A percentile compares a stretch with the other conserved stretches of the same genome.
Evolutionary conservation across 352 stramenopile species (phyloP).

Genomic region (Globisporangium abappressorium): DNA sequence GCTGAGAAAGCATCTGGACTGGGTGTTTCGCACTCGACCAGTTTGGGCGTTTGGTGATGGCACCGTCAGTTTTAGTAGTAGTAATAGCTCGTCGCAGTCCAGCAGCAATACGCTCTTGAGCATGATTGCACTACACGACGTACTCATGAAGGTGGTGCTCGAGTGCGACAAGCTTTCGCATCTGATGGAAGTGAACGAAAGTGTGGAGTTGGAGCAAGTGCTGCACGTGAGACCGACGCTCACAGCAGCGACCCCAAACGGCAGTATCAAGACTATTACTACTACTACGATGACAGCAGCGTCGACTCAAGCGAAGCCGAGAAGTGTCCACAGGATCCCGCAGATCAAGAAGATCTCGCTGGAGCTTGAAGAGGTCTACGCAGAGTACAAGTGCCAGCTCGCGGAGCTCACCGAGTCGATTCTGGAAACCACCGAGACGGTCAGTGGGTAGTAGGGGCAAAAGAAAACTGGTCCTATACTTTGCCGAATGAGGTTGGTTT

Average conservation of each 20-base stretch:
- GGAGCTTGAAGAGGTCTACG: conserved; percentile 43
- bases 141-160: conserved; percentile 31
- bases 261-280: neutral
- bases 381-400: conserved; percentile 50
- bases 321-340: conserved; percentile 22
- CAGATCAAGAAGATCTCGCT: conserved; percentile 55
- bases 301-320: neutral
- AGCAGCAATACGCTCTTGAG: conserved; percentile 7
- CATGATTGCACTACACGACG: conserved; percentile 49
- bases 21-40: conserved; percentile 33
- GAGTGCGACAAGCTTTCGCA: conserved; percentile 30
- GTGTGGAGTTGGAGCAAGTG: conserved; percentile 28
- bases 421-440: conserved; percentile 42
- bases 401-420: conserved; percentile 54
- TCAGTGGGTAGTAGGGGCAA: conserved; percentile 3
- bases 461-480: neutral
- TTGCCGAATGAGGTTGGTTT: neutral
- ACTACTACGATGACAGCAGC: neutral
- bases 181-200: conserved; percentile 47
- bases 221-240: conserved; percentile 7
- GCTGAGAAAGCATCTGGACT: conserved; percentile 57
- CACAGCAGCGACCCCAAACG: neutral
- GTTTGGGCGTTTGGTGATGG: conserved; percentile 26
- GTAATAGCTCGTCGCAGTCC: conserved; percentile 2
- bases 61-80: neutral